Percentiles rank a stretch among this genome's conserved stretches.
These are phyloP conservation scores for Xylaria flabelliformis DNA, from an alignment of 495 filamentous ascomycete genomes.

Conservation along the genomic window DNA sequence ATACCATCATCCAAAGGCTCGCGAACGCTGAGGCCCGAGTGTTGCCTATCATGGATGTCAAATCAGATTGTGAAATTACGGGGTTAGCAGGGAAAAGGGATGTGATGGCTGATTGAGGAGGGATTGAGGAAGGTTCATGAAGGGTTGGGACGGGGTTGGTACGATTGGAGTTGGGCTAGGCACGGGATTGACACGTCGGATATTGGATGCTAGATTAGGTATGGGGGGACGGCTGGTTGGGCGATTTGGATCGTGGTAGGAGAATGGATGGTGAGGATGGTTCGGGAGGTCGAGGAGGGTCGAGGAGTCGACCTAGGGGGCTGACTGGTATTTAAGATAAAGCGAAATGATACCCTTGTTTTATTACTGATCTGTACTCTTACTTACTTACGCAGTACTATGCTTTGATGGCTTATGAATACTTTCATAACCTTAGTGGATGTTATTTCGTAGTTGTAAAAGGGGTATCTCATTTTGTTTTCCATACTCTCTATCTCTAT, in stretches of 20 bases:
- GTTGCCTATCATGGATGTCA: not conserved
- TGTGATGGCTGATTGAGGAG: not conserved
- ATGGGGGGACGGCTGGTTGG: not conserved
- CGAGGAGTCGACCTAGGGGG: not conserved
- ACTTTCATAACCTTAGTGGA: not conserved
- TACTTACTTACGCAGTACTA: not conserved
- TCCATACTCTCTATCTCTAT: not conserved
- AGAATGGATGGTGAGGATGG: not conserved
- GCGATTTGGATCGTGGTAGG: not conserved
- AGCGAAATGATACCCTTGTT: slow-evolving; percentile 16
- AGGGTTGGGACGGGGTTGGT: not conserved
- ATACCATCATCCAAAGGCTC: not conserved
- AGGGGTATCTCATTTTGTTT: slow-evolving; percentile 21
- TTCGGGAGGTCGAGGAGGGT: not conserved
- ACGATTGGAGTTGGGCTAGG: not conserved
- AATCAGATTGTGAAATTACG: not conserved
- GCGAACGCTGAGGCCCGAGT: slow-evolving; percentile 21
- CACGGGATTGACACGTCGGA: not conserved
- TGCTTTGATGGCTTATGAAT: not conserved
- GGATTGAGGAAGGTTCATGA: not conserved
- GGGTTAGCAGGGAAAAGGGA: not conserved
- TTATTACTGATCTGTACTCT: not conserved
- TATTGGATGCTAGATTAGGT: not conserved
- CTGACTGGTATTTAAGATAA: not conserved
- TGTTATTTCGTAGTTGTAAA: not conserved